Conservation (phyloP, 208 protist species). For the Trypanosoma rangeli region DNA sequence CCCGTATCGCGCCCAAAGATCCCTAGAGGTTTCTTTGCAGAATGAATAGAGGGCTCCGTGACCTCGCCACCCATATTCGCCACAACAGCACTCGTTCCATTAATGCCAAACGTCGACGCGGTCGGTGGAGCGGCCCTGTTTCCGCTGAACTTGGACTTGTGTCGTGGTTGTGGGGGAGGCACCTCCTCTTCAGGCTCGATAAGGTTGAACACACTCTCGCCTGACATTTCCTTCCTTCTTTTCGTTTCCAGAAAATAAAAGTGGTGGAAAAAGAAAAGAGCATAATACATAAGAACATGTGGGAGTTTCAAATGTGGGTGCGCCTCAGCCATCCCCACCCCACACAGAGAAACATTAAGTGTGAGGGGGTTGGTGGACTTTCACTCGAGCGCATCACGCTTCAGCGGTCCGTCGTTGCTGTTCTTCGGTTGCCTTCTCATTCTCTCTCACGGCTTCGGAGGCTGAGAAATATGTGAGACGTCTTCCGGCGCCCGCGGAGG, state of each 20-base stretch:
- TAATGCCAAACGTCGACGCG: constrained; percentile 85
- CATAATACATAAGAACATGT: neutral
- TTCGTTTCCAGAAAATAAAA: constrained; percentile 6
- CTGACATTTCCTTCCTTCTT: constrained; percentile 60
- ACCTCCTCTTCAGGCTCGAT: constrained; percentile 38
- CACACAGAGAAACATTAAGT: neutral
- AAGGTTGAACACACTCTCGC: constrained; percentile 85
- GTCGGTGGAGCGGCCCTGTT: constrained; percentile 69
- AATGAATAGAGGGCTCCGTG: constrained; percentile 78
- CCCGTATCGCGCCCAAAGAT: constrained; percentile 78
- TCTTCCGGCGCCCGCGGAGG: constrained; percentile 47
- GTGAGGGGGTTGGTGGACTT: neutral
- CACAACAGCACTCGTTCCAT: constrained; percentile 84
- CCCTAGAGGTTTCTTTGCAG: constrained; percentile 74
- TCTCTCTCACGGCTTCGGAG: constrained; percentile 30
- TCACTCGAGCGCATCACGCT: neutral
- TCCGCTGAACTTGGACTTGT: constrained; percentile 36
- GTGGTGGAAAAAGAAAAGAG: constrained; percentile 18
- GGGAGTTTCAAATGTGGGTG: neutral
- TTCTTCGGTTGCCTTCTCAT: constrained; percentile 2
- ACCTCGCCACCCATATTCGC: constrained; percentile 78
- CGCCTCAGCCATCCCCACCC: neutral
- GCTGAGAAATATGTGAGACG: constrained; percentile 53
- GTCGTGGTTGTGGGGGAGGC: constrained; percentile 7
- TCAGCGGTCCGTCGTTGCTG: neutral